These are phyloP conservation scores for Petunia hybrid DNA, from an alignment of 305 asterid species.

Conservation along the genomic window DNA sequence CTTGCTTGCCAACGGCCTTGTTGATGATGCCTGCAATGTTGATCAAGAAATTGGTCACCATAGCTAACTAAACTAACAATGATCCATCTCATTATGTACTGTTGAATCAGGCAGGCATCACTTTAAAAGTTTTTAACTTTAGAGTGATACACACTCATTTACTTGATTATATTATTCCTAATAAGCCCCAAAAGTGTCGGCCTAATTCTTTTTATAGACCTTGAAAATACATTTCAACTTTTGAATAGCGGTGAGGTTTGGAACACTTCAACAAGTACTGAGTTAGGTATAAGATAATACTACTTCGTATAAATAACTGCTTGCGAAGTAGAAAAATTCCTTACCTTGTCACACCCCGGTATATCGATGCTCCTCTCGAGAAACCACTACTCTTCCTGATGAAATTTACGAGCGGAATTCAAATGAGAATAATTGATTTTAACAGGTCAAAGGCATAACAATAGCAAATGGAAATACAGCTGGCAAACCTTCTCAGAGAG, in stretches of 20 bases:
- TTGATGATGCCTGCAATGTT: conserved; percentile 84
- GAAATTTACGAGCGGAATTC: not conserved
- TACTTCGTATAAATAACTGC: not conserved
- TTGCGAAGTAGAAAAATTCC: not conserved
- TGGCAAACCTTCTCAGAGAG: conserved; percentile 77
- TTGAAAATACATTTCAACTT: not conserved
- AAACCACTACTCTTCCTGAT: conserved; percentile 39
- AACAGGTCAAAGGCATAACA: not conserved
- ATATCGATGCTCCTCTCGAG: conserved; percentile 35
- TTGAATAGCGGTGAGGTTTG: not conserved
- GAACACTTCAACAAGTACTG: too few species aligned
- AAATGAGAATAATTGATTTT: not conserved
- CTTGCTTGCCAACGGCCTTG: conserved; percentile 99
- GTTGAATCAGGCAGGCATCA: too few species aligned
- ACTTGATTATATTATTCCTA: too few species aligned
- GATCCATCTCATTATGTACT: not conserved
- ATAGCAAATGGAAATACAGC: not conserved
- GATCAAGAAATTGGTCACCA: not conserved
- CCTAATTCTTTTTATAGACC: not conserved
- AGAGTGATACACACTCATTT: too few species aligned
- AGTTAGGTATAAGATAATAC: not conserved
- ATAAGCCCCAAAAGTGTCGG: too few species aligned
- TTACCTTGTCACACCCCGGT: conserved; percentile 41
- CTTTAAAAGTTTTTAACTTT: too few species aligned
- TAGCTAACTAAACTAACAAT: too few species aligned